phyloP scores from a whole-genome alignment of 306 rosid species.

The Senna tora region DNA sequence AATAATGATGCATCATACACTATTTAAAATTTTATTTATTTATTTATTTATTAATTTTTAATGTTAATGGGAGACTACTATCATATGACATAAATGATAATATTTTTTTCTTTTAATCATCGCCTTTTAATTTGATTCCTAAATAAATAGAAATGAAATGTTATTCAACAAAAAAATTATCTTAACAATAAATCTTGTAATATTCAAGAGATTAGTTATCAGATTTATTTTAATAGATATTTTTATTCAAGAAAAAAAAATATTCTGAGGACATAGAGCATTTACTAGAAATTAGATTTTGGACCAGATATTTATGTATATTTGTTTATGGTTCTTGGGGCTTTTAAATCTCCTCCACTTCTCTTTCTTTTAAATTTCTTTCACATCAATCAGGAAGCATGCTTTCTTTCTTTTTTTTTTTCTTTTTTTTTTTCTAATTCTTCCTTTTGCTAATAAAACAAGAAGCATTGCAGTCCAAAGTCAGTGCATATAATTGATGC shows the following conservation, averaged over 20 bases:
- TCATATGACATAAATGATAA: too few relatives aligned
- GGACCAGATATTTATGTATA: slow-evolving; percentile 42
- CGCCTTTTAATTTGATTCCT: too few relatives aligned
- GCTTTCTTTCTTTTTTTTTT: slow-evolving; percentile 26
- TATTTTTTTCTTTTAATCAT: too few relatives aligned
- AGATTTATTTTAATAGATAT: too few relatives aligned
- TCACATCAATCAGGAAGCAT: slow-evolving; percentile 31
- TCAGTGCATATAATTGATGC: slow-evolving; percentile 42
- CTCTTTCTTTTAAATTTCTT: slow-evolving; percentile 6
- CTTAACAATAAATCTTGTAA: too few relatives aligned
- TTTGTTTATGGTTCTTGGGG: slow-evolving; percentile 25
- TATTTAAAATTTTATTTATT: slow-evolving; percentile 10
- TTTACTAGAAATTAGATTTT: too few relatives aligned
- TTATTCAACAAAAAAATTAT: too few relatives aligned
- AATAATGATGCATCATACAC: slow-evolving; percentile 39
- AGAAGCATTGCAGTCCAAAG: slow-evolving; percentile 35
- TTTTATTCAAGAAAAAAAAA: not conserved
- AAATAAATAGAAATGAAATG: too few relatives aligned
- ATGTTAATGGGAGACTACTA: too few relatives aligned
- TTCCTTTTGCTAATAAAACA: slow-evolving; percentile 37
- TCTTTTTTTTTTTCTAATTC: not conserved
- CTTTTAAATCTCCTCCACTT: slow-evolving; percentile 6
- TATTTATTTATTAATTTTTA: too few relatives aligned
- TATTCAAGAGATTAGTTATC: too few relatives aligned
- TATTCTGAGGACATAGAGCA: slow-evolving; percentile 16